Base-by-base conservation (phyloP, 1,284 basidiomycete genomes). In the Gymnopus androsaceus region DNA sequence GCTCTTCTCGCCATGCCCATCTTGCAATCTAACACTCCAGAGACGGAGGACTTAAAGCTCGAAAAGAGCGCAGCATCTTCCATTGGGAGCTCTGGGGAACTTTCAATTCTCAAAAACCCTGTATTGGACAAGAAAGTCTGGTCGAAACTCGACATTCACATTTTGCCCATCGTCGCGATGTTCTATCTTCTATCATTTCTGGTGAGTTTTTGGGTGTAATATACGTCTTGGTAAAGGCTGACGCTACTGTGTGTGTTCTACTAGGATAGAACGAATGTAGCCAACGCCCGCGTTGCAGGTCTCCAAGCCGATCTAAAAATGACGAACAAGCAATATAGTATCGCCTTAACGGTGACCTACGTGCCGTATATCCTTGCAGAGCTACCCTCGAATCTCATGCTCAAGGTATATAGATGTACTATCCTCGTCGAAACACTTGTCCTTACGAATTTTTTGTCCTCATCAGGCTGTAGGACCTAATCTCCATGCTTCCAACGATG, bases 241-340 rank as follows among this genome's bases (percentile, higher is more conserved):
- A 17, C 25, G 6, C 6, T 37, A 14, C 17, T 28, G 28, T 25
- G 21, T 45, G 4, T 21, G 14, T 23, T 27, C 38, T 51, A 6
- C 45, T n/a, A 73, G 73, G 75, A 76, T 61, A 68, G 78, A 30
- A 79, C 78, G 15, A 85, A 84, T 58, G 71, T 85, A 36, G 78
- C 78, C 6, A 85, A 86, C 61, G 85, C 85, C 23, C 74, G 79
- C 2, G 73, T 85, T 1, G 84, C 84, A 6, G 84, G 84, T 7
- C 66, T 87, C 27, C 78, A 82, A 61, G 77, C 69, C 37, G 75
- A 79, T 44, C 71, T 87, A 34, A 60, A 73, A 15, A 74, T 87
- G 69, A 73, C 76, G 2, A 77, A 81, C 45, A 66, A 75, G 31
- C 75, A 82, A 71, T 85, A 83, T 58, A 77, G 76, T 40, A 72